Percentiles rank a stretch among this genome's conserved stretches.
Evolutionary conservation across 805 yeast genomes (phyloP).

Genomic region (Yamadazyma scolyti): DNA sequence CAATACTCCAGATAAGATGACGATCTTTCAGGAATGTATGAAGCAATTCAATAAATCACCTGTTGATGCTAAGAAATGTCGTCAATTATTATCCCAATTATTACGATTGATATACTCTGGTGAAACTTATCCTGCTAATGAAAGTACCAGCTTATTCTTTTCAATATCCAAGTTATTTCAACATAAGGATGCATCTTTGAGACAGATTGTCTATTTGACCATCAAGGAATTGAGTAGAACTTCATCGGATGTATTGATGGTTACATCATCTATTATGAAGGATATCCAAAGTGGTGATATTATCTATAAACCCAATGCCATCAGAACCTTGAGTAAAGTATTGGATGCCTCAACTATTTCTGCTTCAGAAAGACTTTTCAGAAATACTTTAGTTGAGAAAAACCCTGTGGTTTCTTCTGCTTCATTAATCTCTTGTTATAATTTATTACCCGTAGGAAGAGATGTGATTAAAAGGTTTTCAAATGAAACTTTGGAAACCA

Average conservation of each 20-base stretch:
- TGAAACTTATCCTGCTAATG: slow-evolving; percentile 80
- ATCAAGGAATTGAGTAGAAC: slow-evolving; percentile 84
- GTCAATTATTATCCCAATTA: slow-evolving; percentile 76
- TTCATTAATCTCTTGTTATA: slow-evolving; percentile 89
- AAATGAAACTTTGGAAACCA: slow-evolving; percentile 92
- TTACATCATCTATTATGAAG: slow-evolving; percentile 96
- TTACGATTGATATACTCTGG: slow-evolving; percentile 81
- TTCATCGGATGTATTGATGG: slow-evolving; percentile 94
- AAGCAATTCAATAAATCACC: slow-evolving; percentile 91
- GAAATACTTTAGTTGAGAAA: slow-evolving; percentile 86
- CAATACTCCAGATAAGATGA: slow-evolving; percentile 86
- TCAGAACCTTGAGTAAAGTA: slow-evolving; percentile 85
- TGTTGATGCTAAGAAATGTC: slow-evolving; percentile 82
- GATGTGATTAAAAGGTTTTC: slow-evolving; percentile 93
- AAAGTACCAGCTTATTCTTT: slow-evolving; percentile 89
- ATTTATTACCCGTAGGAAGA: slow-evolving; percentile 81
- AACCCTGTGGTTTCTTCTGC: slow-evolving; percentile 89
- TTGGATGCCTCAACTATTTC: slow-evolving; percentile 88
- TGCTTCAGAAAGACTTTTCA: slow-evolving; percentile 88
- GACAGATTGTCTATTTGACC: slow-evolving; percentile 92
- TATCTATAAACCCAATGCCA: slow-evolving; percentile 89
- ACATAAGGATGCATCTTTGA: slow-evolving; percentile 78
- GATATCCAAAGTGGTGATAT: slow-evolving; percentile 89
- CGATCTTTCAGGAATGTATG: slow-evolving; percentile 92
- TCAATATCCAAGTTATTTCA: slow-evolving; percentile 93